phyloP scores from a whole-genome alignment of 2,329 filamentous ascomycete genomes.

The Fusarium globosum region DNA sequence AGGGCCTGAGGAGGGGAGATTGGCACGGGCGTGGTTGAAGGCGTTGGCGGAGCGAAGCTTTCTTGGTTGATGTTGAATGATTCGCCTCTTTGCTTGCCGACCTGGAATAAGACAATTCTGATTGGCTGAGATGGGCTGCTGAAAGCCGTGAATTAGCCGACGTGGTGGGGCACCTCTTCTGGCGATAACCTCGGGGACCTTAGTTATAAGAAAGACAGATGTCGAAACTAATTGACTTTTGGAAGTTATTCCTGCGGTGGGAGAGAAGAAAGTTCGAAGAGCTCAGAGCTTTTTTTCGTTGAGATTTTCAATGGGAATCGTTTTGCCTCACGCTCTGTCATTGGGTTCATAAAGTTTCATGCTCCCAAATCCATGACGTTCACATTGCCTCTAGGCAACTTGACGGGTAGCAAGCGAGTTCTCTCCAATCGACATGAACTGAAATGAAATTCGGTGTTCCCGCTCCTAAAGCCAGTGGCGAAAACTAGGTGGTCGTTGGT shows the following conservation, averaged over 20 bases:
- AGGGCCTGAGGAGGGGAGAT: conserved; percentile 27
- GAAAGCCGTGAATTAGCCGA: conserved; percentile 48
- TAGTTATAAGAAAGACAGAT: neutral
- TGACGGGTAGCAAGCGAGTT: neutral
- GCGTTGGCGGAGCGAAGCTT: conserved; percentile 32
- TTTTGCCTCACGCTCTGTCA: conserved; percentile 17
- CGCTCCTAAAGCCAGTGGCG: neutral
- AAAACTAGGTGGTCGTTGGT: neutral
- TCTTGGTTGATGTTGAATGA: conserved; percentile 46
- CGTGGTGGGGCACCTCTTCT: conserved; percentile 4
- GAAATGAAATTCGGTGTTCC: neutral
- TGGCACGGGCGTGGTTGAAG: conserved; percentile 23
- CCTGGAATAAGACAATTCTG: conserved; percentile 45
- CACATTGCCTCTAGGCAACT: conserved; percentile 8
- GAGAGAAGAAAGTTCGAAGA: neutral
- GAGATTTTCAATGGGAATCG: neutral
- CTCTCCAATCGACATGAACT: neutral
- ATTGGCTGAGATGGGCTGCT: conserved; percentile 40
- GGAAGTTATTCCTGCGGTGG: neutral
- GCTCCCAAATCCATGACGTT: conserved; percentile 23
- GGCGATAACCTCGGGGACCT: conserved; percentile 17
- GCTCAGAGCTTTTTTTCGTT: too few species aligned
- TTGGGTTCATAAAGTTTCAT: neutral
- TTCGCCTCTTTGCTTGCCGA: conserved; percentile 46
- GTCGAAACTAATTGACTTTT: neutral